A percentile compares a stretch with the other conserved stretches of the same genome.
phyloP scores from a whole-genome alignment of 345 rosid species.

The Euphorbia peplus region DNA sequence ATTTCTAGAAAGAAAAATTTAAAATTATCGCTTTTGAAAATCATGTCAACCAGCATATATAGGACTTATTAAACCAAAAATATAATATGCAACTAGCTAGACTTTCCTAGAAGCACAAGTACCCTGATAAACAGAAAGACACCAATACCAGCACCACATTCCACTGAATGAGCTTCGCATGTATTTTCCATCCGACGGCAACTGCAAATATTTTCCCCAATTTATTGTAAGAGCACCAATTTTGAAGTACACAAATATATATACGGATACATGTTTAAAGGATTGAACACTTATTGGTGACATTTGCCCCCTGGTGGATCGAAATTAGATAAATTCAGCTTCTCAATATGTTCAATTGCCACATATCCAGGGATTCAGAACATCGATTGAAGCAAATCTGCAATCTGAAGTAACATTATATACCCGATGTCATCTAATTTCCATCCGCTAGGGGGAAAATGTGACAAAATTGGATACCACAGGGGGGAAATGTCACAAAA shows the following conservation, averaged over 20 bases:
- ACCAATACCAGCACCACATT: slow-evolving; percentile 83
- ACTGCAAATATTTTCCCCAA: not conserved
- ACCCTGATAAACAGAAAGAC: slow-evolving; percentile 85
- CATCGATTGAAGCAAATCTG: no score
- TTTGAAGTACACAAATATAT: not conserved
- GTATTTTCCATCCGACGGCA: slow-evolving; percentile 50
- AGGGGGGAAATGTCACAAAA: no score
- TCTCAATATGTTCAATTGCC: no score
- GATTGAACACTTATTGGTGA: no score
- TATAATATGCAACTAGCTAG: not conserved
- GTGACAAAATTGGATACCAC: no score
- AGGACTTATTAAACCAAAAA: slow-evolving; percentile 1
- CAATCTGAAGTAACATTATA: no score
- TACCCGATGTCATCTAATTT: no score
- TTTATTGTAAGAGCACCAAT: not conserved
- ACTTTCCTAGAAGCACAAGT: slow-evolving; percentile 6
- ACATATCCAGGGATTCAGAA: no score
- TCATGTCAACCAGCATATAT: slow-evolving; percentile 9
- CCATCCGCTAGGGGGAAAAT: no score
- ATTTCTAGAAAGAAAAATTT: slow-evolving; percentile 45
- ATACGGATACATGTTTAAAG: no score
- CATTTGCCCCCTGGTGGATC: no score
- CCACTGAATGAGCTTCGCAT: slow-evolving; percentile 63
- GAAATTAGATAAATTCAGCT: no score
- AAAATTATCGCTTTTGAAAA: slow-evolving; percentile 13